phyloP scores from a whole-genome alignment of 176 grass and related monocot species.

The Triticum turgidum region DNA sequence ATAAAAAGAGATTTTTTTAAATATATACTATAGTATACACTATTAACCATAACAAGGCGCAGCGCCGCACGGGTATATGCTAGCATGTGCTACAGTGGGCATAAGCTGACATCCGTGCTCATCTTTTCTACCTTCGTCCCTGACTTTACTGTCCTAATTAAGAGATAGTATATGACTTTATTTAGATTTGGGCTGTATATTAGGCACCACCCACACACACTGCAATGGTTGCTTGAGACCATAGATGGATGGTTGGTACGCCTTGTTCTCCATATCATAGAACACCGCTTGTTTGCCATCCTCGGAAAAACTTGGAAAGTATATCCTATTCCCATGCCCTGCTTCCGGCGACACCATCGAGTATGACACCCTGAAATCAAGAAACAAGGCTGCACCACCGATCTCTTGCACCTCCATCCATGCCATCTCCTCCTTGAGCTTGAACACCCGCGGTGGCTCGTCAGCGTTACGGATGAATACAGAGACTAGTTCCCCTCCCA shows the following conservation, averaged over 20 bases:
- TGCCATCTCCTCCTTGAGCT: neutral
- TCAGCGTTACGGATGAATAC: neutral
- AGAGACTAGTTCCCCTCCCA: neutral
- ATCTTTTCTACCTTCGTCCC: no score
- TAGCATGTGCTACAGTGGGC: no score
- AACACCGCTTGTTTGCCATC: neutral
- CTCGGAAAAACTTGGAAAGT: neutral
- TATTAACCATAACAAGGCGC: no score
- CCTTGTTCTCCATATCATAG: constrained; percentile 2
- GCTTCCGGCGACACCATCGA: neutral
- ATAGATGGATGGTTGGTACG: neutral
- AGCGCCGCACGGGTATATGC: no score
- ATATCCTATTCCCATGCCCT: neutral
- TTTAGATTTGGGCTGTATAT: neutral
- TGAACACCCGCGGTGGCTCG: neutral
- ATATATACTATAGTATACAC: no score
- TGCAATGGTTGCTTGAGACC: neutral
- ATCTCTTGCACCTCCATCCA: neutral
- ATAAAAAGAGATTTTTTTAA: no score
- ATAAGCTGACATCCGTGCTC: no score
- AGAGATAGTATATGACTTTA: no score
- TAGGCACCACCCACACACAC: constrained; percentile 1
- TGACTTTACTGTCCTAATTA: no score
- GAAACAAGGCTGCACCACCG: neutral
- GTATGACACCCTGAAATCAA: neutral